A percentile compares a stretch with the other conserved stretches of the same genome.
phyloP scores from a whole-genome alignment of 768 basidiomycete genomes.

The Termitomyces eurrhizus region DNA sequence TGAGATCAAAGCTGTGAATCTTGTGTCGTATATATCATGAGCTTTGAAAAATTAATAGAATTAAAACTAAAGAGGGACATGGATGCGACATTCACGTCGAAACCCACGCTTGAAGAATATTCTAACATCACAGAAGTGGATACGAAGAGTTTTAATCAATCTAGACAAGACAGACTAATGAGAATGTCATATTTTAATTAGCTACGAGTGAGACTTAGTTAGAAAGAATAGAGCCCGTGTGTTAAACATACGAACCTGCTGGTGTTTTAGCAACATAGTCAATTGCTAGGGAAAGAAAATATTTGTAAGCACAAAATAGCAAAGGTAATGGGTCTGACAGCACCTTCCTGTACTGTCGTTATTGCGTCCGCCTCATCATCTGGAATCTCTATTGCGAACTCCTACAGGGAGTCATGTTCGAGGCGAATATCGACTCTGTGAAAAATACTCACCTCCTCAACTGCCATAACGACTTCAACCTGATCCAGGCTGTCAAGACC shows the following conservation, averaged over 20 bases:
- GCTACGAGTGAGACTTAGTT: neutral
- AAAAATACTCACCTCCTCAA: slow-evolving; percentile 70
- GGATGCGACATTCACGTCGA: neutral
- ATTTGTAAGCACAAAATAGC: slow-evolving; percentile 11
- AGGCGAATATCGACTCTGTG: slow-evolving; percentile 2
- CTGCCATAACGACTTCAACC: slow-evolving; percentile 98
- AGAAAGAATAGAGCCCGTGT: neutral
- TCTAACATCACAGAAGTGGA: neutral
- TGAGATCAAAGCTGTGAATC: no score
- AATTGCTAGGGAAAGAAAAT: slow-evolving; percentile 56
- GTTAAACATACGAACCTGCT: slow-evolving; percentile 50
- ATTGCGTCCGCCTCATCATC: slow-evolving; percentile 96
- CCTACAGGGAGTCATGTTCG: slow-evolving; percentile 42
- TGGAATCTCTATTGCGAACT: slow-evolving; percentile 97
- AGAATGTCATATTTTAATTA: neutral
- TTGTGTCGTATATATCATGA: neutral
- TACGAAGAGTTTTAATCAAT: neutral
- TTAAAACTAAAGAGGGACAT: neutral
- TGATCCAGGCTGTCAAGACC: slow-evolving; percentile 95
- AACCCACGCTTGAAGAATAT: neutral
- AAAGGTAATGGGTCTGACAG: neutral
- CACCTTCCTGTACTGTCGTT: slow-evolving; percentile 88
- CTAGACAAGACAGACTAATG: neutral
- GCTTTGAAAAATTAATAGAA: neutral
- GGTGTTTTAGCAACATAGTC: slow-evolving; percentile 94